Conservation (phyloP, 2,329 filamentous ascomycete species). For the Herpotrichia juniperi region DNA sequence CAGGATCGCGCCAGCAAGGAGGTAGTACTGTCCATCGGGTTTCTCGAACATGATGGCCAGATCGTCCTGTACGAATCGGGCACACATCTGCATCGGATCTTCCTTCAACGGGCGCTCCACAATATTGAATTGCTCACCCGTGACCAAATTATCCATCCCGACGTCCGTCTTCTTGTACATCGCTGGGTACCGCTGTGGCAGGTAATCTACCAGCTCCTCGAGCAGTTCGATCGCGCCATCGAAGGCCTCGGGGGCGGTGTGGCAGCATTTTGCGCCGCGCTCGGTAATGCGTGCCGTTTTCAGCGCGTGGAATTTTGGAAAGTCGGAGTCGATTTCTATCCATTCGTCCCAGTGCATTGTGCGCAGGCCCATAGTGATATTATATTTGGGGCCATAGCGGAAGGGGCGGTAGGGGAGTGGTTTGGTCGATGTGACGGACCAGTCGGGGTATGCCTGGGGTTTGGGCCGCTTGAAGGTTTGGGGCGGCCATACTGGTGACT, state of each 20-base stretch:
- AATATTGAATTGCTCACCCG: conserved; percentile 75
- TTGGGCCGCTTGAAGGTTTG: conserved; percentile 65
- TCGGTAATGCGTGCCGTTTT: conserved; percentile 72
- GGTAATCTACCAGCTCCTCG: conserved; percentile 72
- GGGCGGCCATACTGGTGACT: conserved; percentile 59
- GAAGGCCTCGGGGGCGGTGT: conserved; percentile 72
- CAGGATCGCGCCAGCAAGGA: conserved; percentile 76
- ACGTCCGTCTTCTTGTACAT: conserved; percentile 68
- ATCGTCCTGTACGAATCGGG: conserved; percentile 79
- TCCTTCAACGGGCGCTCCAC: conserved; percentile 68
- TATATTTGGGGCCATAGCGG: conserved; percentile 76
- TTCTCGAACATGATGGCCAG: conserved; percentile 82
- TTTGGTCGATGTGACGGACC: conserved; percentile 71
- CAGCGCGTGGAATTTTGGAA: conserved; percentile 71
- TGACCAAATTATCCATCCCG: conserved; percentile 74
- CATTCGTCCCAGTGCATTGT: conserved; percentile 73
- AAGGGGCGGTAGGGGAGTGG: conserved; percentile 81
- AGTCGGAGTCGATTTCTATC: conserved; percentile 87
- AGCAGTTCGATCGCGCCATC: conserved; percentile 77
- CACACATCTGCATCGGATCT: conserved; percentile 78
- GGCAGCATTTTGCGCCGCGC: conserved; percentile 70
- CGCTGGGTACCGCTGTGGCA: conserved; percentile 75
- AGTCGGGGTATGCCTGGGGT: conserved; percentile 68
- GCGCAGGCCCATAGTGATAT: conserved; percentile 79
- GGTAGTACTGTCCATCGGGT: conserved; percentile 78